These are phyloP conservation scores for Cymbidium sinense DNA, from an alignment of 106 monocot genomes.

Conservation along the genomic window DNA sequence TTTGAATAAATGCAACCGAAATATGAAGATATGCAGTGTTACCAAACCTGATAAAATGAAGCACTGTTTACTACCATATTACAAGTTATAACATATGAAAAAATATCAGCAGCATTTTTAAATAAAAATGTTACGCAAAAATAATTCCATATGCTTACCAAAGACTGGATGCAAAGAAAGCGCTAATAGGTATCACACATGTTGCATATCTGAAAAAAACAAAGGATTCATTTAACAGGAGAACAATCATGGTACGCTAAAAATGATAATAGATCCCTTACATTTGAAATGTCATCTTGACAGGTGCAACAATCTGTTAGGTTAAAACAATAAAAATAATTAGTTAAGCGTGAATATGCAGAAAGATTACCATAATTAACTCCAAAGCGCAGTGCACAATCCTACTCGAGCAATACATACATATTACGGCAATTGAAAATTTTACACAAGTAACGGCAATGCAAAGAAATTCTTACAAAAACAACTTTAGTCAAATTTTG, in stretches of 20 bases:
- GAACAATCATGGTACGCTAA: neutral
- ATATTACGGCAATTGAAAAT: neutral
- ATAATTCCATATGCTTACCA: constrained; percentile 42
- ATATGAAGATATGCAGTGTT: constrained; percentile 69
- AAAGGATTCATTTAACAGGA: constrained; percentile 6
- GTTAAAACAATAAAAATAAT: neutral
- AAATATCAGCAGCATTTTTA: neutral
- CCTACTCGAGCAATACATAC: neutral
- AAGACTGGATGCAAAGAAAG: constrained; percentile 94
- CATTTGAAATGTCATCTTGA: constrained; percentile 95
- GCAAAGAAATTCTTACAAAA: no score
- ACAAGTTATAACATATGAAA: neutral
- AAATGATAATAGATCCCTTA: constrained; percentile 25
- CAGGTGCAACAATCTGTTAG: constrained; percentile 80
- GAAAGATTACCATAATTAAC: neutral
- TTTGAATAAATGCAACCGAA: constrained; percentile 74
- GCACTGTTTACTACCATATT: neutral
- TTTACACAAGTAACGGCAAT: neutral
- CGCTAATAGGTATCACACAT: constrained; percentile 94
- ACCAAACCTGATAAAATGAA: constrained; percentile 48
- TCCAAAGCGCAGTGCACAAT: neutral
- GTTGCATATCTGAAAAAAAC: constrained; percentile 79
- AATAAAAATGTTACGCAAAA: neutral
- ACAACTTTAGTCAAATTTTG: no score
- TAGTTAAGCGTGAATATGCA: neutral